These are phyloP conservation scores for Cystobasidium pallidum DNA, from an alignment of 1,284 basidiomycete genomes.

Conservation along the genomic window DNA sequence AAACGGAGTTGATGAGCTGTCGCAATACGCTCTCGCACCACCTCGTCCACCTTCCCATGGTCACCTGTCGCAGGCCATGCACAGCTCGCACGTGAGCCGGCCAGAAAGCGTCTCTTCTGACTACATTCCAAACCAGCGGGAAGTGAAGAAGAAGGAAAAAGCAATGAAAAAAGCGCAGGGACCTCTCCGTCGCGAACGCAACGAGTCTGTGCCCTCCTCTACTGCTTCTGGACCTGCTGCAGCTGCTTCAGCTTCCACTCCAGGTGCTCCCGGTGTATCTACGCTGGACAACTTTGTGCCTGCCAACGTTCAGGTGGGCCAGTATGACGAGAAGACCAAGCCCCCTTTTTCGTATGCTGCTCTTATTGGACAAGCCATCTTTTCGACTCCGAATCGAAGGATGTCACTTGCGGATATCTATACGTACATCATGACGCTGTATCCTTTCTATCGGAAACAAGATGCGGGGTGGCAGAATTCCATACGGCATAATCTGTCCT, in stretches of 20 bases:
- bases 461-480: slow-evolving; percentile 90
- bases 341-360: slow-evolving; percentile 53
- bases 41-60: slow-evolving; percentile 17
- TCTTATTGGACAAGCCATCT: slow-evolving; percentile 53
- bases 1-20: slow-evolving; percentile 1
- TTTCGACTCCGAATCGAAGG: slow-evolving; percentile 35
- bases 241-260: not conserved
- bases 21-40: slow-evolving; percentile 16
- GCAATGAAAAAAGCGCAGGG: slow-evolving; percentile 16
- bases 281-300: slow-evolving; percentile 27
- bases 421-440: slow-evolving; percentile 49
- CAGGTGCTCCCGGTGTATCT: not conserved
- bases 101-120: slow-evolving; percentile 18
- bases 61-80: not conserved
- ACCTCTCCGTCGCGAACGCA: slow-evolving; percentile 2
- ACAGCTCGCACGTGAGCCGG: slow-evolving; percentile 9
- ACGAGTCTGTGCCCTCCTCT: slow-evolving; percentile 15
- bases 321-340: slow-evolving; percentile 64
- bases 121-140: slow-evolving; percentile 26
- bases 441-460: slow-evolving; percentile 52
- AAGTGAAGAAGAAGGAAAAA: slow-evolving; percentile 24
- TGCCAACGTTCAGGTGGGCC: slow-evolving; percentile 23
- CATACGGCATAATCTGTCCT: slow-evolving; percentile 86
- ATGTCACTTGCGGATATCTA: slow-evolving; percentile 50
- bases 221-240: slow-evolving; percentile 12